Conservation (phyloP, 768 basidiomycete genomes). For the Lyophyllum shimeji region DNA sequence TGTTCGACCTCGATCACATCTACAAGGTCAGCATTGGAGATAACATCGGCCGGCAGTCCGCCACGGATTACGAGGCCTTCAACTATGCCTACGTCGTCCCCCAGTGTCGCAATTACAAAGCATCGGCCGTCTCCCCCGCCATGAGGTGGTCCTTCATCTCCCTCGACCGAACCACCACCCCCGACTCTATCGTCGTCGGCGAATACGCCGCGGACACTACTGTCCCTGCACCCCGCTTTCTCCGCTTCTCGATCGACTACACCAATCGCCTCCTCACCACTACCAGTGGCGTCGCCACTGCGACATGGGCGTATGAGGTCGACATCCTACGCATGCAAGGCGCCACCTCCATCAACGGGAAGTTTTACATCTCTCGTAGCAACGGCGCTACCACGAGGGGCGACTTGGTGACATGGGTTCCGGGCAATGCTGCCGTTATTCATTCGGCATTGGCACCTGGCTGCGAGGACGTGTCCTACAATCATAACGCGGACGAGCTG, state of each 20-base stretch:
- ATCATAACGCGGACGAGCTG: constrained; percentile 11
- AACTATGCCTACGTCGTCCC: constrained; percentile 14
- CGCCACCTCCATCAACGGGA: constrained; percentile 13
- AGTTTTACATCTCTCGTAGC: constrained; percentile 14
- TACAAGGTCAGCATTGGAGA: constrained; percentile 12
- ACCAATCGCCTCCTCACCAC: constrained; percentile 12
- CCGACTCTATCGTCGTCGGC: constrained; percentile 13
- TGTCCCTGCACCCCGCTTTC: constrained; percentile 8
- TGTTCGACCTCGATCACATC: constrained; percentile 13
- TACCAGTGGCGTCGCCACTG: constrained; percentile 10
- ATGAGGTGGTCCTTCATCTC: constrained; percentile 15
- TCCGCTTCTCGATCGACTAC: constrained; percentile 14
- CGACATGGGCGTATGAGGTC: constrained; percentile 15
- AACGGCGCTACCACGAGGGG: constrained; percentile 11
- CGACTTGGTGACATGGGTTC: constrained; percentile 13
- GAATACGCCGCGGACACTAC: constrained; percentile 13
- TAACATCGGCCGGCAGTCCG: constrained; percentile 10
- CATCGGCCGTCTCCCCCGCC: constrained; percentile 5
- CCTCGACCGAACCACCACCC: constrained; percentile 15
- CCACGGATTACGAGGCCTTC: constrained; percentile 13
- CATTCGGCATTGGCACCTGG: constrained; percentile 8
- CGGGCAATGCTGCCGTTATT: not conserved
- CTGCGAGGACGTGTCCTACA: constrained; percentile 12
- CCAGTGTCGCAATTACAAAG: constrained; percentile 9
- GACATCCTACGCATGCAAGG: constrained; percentile 17